phyloP scores from a whole-genome alignment of 208 protist genomes.

The Crithidia fasciculata region DNA sequence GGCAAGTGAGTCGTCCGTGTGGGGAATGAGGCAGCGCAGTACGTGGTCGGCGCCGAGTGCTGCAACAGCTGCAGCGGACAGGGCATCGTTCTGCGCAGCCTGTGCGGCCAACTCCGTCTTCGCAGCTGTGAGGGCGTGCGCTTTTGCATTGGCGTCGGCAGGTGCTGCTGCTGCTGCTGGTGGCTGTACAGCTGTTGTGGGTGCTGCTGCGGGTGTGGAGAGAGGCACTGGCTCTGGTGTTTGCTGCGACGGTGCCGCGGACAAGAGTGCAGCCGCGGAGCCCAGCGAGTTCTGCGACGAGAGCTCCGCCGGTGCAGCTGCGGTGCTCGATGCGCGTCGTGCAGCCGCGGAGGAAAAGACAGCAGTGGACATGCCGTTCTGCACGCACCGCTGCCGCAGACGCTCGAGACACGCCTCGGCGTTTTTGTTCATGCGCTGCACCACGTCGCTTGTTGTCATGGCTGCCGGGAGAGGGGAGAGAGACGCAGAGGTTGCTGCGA shows the following conservation, averaged over 20 bases:
- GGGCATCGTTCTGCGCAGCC: constrained; percentile 14
- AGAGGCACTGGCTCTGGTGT: no score
- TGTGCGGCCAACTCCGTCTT: background rate
- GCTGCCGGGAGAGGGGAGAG: background rate
- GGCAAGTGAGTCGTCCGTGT: constrained; percentile 5
- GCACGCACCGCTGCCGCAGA: constrained; percentile 29
- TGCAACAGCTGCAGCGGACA: background rate
- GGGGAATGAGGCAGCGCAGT: constrained; percentile 10
- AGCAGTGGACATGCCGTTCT: constrained; percentile 7
- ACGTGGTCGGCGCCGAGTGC: constrained; percentile 22
- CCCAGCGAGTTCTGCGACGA: background rate
- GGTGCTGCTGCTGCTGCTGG: no score
- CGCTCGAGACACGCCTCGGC: constrained; percentile 24
- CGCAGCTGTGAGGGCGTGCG: background rate
- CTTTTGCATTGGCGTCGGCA: background rate
- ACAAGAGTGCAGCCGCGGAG: no score
- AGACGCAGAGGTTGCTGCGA: background rate
- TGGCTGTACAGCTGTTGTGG: no score
- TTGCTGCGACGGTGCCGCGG: no score
- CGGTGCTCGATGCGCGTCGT: background rate
- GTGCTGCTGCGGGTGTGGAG: no score
- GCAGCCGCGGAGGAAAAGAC: background rate
- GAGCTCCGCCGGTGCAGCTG: background rate
- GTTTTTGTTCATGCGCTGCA: constrained; percentile 6
- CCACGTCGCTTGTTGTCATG: background rate